phyloP scores from a whole-genome alignment of 768 basidiomycete species.

The Pulveroboletus sp. region DNA sequence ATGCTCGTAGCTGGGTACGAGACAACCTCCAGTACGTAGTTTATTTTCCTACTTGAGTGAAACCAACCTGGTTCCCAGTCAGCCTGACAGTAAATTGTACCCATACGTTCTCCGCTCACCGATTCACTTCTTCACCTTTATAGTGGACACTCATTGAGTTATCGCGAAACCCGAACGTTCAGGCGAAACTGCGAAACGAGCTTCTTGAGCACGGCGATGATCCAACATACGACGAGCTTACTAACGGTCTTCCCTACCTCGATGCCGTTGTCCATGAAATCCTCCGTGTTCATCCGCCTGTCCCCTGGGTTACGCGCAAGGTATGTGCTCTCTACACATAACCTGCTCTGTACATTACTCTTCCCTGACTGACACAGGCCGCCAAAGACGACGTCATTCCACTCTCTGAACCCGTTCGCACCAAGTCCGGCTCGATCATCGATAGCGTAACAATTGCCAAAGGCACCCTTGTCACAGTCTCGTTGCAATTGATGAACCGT shows the following conservation, averaged over 20 bases:
- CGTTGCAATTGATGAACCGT: constrained; percentile 46
- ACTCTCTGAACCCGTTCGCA: constrained; percentile 44
- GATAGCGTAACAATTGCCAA: constrained; percentile 43
- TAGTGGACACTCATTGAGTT: too few relatives aligned
- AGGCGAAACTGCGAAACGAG: too few relatives aligned
- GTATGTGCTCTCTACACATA: too few relatives aligned
- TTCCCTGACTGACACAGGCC: constrained; percentile 31
- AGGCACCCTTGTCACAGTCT: constrained; percentile 41
- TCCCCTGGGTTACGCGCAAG: too few relatives aligned
- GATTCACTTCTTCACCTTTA: background rate
- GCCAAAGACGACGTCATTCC: constrained; percentile 55
- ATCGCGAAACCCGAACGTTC: too few relatives aligned
- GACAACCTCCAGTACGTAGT: constrained; percentile 6
- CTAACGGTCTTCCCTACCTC: constrained; percentile 47
- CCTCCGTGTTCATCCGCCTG: constrained; percentile 23
- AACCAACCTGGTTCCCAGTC: constrained; percentile 2
- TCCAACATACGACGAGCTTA: constrained; percentile 52
- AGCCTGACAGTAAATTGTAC: constrained; percentile 12
- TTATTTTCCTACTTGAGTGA: too few relatives aligned
- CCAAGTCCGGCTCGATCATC: constrained; percentile 36
- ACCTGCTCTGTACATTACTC: too few relatives aligned
- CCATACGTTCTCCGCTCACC: background rate
- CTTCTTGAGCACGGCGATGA: constrained; percentile 24
- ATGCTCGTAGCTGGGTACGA: constrained; percentile 16
- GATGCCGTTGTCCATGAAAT: constrained; percentile 46